phyloP scores from a whole-genome alignment of 2,329 filamentous ascomycete species.

The Cladobotryum mycophilum region DNA sequence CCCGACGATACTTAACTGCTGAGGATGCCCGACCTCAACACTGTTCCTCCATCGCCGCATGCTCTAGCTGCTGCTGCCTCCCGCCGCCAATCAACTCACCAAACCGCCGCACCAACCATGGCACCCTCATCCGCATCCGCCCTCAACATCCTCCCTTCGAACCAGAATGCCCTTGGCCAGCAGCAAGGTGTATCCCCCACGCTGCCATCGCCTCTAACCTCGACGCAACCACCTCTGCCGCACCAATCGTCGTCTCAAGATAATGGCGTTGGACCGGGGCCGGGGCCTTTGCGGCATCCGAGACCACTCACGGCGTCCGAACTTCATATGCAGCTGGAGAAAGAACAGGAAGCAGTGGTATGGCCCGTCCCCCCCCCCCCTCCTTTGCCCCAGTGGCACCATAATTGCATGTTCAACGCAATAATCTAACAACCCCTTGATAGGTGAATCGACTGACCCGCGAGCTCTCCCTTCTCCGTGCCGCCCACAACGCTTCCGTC shows the following conservation, averaged over 20 bases:
- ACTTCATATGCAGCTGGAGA: conserved; percentile 82
- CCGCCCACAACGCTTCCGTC: conserved; percentile 60
- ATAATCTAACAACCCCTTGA: neutral
- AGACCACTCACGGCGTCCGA: conserved; percentile 83
- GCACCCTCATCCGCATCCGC: conserved; percentile 34
- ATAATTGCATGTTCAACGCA: neutral
- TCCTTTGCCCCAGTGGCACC: neutral
- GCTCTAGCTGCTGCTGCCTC: conserved; percentile 33
- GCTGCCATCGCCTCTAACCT: conserved; percentile 20
- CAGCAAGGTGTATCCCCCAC: conserved; percentile 27
- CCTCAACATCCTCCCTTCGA: conserved; percentile 52
- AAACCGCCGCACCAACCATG: conserved; percentile 28
- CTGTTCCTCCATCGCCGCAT: conserved; percentile 46
- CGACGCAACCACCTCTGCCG: conserved; percentile 19
- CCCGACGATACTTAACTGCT: neutral
- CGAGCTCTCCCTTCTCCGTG: conserved; percentile 77
- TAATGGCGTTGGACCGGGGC: conserved; percentile 42
- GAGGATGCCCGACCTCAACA: conserved; percentile 50
- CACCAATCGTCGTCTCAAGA: conserved; percentile 23
- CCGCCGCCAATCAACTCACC: conserved; percentile 38
- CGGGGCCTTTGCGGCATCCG: conserved; percentile 77
- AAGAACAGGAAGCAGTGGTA: conserved; percentile 92
- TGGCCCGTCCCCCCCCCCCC: conserved; percentile 23
- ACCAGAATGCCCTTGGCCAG: conserved; percentile 43
- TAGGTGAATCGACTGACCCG: conserved; percentile 90